Evolutionary conservation across 805 yeast genomes (phyloP), one percentile per base, ranked within the genome.

Genomic region (Wickerhamomyces alni): DNA sequence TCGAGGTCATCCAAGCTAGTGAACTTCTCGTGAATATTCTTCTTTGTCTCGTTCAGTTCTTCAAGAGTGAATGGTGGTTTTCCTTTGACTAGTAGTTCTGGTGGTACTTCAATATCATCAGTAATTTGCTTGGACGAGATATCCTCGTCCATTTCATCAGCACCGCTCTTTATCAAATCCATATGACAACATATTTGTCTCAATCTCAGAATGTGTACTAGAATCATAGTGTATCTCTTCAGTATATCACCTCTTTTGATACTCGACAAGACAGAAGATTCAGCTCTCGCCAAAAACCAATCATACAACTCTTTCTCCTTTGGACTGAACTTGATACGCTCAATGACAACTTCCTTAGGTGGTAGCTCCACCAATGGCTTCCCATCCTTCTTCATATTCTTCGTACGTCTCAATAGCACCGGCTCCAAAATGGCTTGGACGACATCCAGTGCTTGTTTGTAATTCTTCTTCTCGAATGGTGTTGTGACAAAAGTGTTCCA

Each of bases 101-200:
- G 38, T 2, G 58, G 57, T 8, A 52, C 42, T 6, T 48, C 52
- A 16, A 39, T 15, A 5, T n/a, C 7, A 3, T 35, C 17, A 4
- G 39, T 17, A 2, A 46, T n/a, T 1, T 32, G 22, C 18, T 38
- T 59, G 40, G 41, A 43, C 38, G 44, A 30, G 34, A 69, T 54
- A 36, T 70, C 72, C 25, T 73, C 81, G 44, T 76, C 82, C 54
- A 74, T 71, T 35, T 76, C 82, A 43, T 67, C 70, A 30, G 59
- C 58, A 2, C 67, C 63, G 9, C 73, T 63, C 3, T 72, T 70
- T 1, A 88, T 72, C 41, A 89, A 64, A 39, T 76, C 77, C 15
- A 82, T 71, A 57, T 91, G 96, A 54, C 96, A 87, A 57, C 97
- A 91, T 0, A 83, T 74, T 57, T 91, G 98, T 43, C 98, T 70